These are phyloP conservation scores for Plasmopara halstedii DNA, from an alignment of 352 stramenopile species.

Conservation along the genomic window DNA sequence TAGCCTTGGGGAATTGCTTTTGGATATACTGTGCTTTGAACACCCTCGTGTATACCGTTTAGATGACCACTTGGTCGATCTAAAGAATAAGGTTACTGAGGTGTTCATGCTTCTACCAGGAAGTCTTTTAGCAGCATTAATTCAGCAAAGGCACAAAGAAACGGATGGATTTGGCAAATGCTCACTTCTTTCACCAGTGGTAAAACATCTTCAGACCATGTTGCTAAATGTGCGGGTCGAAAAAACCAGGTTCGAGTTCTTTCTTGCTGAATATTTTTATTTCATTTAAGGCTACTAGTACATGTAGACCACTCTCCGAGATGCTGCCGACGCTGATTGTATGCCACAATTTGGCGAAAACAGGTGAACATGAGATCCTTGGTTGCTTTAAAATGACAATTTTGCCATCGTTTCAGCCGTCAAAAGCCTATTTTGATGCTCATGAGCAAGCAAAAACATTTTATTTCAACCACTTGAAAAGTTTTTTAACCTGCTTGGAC, in stretches of 20 bases:
- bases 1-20: constrained; percentile 40
- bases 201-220: constrained; percentile 48
- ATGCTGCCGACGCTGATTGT: constrained; percentile 54
- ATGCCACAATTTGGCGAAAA: constrained; percentile 53
- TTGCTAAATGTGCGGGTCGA: constrained; percentile 49
- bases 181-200: constrained; percentile 19
- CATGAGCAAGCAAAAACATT: constrained; percentile 14
- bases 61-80: constrained; percentile 23
- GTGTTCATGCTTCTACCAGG: constrained; percentile 56
- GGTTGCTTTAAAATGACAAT: constrained; percentile 37
- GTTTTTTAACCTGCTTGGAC: constrained; percentile 67
- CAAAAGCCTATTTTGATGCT: not conserved
- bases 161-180: not conserved
- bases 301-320: constrained; percentile 27
- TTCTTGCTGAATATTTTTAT: not conserved
- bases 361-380: constrained; percentile 14
- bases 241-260: constrained; percentile 36
- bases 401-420: constrained; percentile 10
- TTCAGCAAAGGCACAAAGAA: constrained; percentile 26
- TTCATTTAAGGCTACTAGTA: too few relatives aligned
- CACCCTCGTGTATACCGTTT: constrained; percentile 25
- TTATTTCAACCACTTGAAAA: constrained; percentile 56
- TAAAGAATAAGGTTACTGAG: constrained; percentile 60
- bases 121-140: constrained; percentile 33
- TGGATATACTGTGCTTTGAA: constrained; percentile 31